Conservation (phyloP, 192 early-diverging fungal species). For the Rhizophlyctis rosea region DNA sequence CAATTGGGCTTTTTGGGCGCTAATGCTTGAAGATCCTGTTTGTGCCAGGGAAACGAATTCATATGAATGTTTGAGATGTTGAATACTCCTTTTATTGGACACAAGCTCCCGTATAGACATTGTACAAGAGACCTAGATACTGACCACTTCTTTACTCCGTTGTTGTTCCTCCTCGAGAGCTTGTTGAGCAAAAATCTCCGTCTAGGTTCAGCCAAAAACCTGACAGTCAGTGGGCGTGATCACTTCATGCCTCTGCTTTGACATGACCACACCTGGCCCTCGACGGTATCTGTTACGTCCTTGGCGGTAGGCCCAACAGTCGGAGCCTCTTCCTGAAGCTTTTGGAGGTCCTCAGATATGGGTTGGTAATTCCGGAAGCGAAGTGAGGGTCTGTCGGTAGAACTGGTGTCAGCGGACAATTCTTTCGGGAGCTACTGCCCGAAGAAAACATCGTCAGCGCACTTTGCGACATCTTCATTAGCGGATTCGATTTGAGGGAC, state of each 20-base stretch:
- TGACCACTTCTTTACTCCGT: slow-evolving; percentile 59
- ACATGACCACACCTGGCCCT: slow-evolving; percentile 36
- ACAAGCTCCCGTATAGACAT: not conserved
- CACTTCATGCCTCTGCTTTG: not conserved
- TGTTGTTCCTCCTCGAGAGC: slow-evolving; percentile 53
- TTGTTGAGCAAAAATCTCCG: slow-evolving; percentile 40
- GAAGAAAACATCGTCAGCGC: slow-evolving; percentile 2
- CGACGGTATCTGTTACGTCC: slow-evolving; percentile 51
- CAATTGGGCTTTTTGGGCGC: slow-evolving; percentile 87
- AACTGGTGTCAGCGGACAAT: slow-evolving; percentile 10
- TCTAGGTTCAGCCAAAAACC: slow-evolving; percentile 3
- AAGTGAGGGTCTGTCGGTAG: slow-evolving; percentile 23
- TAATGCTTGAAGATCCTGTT: slow-evolving; percentile 75
- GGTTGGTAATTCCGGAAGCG: slow-evolving; percentile 59
- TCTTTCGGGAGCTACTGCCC: not conserved
- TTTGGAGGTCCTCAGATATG: slow-evolving; percentile 39
- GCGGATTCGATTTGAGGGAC: not conserved
- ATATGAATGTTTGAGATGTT: slow-evolving; percentile 3
- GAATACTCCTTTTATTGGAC: too few relatives aligned
- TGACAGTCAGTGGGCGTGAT: slow-evolving; percentile 17
- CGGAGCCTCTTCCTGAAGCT: slow-evolving; percentile 24
- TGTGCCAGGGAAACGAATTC: too few relatives aligned
- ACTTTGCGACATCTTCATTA: slow-evolving; percentile 3
- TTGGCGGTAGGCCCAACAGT: slow-evolving; percentile 41
- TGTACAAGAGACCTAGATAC: slow-evolving; percentile 1